A percentile compares a stretch with the other conserved stretches of the same genome.
Conservation (phyloP, 1,284 basidiomycete genomes). For the Microbotryum scabiosae region DNA sequence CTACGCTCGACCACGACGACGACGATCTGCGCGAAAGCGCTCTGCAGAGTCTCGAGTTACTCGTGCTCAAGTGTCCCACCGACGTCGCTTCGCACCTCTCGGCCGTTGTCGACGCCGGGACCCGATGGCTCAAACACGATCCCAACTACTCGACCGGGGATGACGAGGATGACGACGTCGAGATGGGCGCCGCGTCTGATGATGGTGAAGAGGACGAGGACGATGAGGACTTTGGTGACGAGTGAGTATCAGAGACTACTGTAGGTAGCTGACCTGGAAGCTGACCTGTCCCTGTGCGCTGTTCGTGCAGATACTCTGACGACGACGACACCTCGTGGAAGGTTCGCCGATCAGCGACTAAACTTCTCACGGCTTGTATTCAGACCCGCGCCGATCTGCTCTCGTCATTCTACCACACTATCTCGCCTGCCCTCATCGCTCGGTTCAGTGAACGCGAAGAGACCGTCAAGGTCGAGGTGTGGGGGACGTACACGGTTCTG, state of each 20-base stretch:
- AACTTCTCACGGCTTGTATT: constrained; percentile 75
- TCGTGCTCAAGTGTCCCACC: constrained; percentile 71
- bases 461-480: constrained; percentile 88
- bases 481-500: constrained; percentile 63
- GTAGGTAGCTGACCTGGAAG: not conserved
- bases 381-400: constrained; percentile 81
- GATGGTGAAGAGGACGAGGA: constrained; percentile 48
- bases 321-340: constrained; percentile 99
- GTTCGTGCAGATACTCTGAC: constrained; percentile 67
- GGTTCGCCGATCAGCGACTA: constrained; percentile 85
- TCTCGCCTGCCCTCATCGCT: constrained; percentile 78
- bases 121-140: constrained; percentile 66
- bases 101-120: constrained; percentile 59
- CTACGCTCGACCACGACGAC: constrained; percentile 59
- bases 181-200: constrained; percentile 39
- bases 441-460: constrained; percentile 92
- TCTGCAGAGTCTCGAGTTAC: constrained; percentile 70
- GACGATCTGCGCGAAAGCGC: constrained; percentile 70
- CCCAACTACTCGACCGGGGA: constrained; percentile 71
- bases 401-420: constrained; percentile 64
- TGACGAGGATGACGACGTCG: constrained; percentile 55
- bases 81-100: constrained; percentile 68
- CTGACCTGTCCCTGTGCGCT: constrained; percentile 10
- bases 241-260: constrained; percentile 44
- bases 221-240: constrained; percentile 66